Evolutionary conservation across 805 yeast genomes (phyloP), one percentile per base, ranked within the genome.

Genomic region (Pichia scutulata): DNA sequence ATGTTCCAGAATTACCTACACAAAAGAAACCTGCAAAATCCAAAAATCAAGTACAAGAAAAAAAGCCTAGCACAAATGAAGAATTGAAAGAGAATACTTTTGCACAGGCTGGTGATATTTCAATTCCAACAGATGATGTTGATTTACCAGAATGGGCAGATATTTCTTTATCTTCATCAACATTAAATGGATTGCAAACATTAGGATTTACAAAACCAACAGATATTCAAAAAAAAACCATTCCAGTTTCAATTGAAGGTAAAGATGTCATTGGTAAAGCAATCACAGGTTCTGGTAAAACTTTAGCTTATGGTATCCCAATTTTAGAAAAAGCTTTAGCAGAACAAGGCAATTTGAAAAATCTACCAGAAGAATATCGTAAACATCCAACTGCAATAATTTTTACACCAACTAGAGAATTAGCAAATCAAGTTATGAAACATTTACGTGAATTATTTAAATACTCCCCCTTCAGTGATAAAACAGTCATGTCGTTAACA

Each of bases 211-310:
- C 56, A 1, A 67, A 70, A 22, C 99, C 99, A 10, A 90, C 98
- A 0, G 86, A 83, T 33, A 89, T 93, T 61, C 99, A 93, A 67
- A 75, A 73, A 52, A 70, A 71, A 51, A 73, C 92, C 10, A 82
- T 93, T 49, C 96, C 98, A 2, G 60, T 74, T 25, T 88, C 92
- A 2, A 52, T 88, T 14, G 71, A 73, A 26, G 95, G 90, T 7
- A 75, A 73, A 36, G 98, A 93, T 67, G 78, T 93, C 4, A 82
- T 93, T 56, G 99, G 99, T 49, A 93, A 92, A 63, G 99, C 99
- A 16, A 84, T 93, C 12, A 93, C 99, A 1, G 99, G 99, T 65
- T 87, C 96, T 1, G 99, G 99, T 74, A 93, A 93, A 64, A 93
- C 99, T 0, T 71, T 90, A 51, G 99, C 99, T 0, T 93, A 88